These are phyloP conservation scores for Entomortierella lignicola DNA, from an alignment of 192 early-diverging fungal species.

Conservation along the genomic window DNA sequence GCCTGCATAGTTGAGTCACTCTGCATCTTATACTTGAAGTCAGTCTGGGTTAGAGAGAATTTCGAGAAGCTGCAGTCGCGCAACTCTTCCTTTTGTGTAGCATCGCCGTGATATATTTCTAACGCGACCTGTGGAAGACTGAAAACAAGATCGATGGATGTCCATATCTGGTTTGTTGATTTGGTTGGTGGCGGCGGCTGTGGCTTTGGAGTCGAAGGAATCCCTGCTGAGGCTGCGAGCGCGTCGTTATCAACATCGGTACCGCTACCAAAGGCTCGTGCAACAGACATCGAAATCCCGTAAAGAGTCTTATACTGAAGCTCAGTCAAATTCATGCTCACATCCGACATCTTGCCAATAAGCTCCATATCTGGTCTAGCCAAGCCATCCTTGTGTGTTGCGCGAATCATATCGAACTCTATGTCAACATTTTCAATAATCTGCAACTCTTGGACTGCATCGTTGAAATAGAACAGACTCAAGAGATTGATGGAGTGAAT, in stretches of 20 bases:
- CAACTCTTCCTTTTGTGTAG: slow-evolving; percentile 60
- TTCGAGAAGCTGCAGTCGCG: slow-evolving; percentile 64
- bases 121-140: slow-evolving; percentile 78
- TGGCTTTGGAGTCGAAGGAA: slow-evolving; percentile 14
- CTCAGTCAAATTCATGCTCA: slow-evolving; percentile 82
- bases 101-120: slow-evolving; percentile 81
- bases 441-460: slow-evolving; percentile 67
- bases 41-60: slow-evolving; percentile 61
- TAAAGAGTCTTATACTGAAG: slow-evolving; percentile 88
- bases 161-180: slow-evolving; percentile 30
- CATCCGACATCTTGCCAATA: slow-evolving; percentile 74
- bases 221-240: slow-evolving; percentile 25
- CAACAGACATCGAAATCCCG: slow-evolving; percentile 67
- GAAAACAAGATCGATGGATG: slow-evolving; percentile 68
- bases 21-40: slow-evolving; percentile 66
- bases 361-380: slow-evolving; percentile 72
- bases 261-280: slow-evolving; percentile 57
- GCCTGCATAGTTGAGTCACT: slow-evolving; percentile 74
- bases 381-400: slow-evolving; percentile 63
- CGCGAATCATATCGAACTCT: slow-evolving; percentile 72
- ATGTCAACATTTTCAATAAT: slow-evolving; percentile 92
- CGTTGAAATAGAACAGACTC: slow-evolving; percentile 60
- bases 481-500: slow-evolving; percentile 69
- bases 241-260: slow-evolving; percentile 26
- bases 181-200: slow-evolving; percentile 6